Base-by-base conservation (phyloP, 805 yeast genomes). In the Saccharomycopsis lassenensis region DNA sequence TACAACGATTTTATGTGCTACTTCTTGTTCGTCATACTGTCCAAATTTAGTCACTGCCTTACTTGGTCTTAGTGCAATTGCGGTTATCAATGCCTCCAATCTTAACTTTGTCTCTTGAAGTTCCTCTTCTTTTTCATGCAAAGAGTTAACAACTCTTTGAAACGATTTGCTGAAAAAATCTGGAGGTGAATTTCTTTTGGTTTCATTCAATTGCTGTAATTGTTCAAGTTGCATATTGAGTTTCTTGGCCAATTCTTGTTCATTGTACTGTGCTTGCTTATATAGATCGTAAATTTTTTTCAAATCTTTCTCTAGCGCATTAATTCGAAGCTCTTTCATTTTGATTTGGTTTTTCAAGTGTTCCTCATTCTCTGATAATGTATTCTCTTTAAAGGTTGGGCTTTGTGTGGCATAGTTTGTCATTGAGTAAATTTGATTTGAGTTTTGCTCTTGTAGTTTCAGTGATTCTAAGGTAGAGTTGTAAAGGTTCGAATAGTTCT, bases 1-100 rank as follows among this genome's bases (percentile, higher is more conserved):
- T 27, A 67, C 65, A 26, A 83, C 62, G 40, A 82, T 71, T 48
- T 77, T 76, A 51, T 83, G 91, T 10, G 87, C 74, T 31, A 81
- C 57, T 37, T 81, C 86, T 48, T 80, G 75, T 34, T 73, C 78
- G 48, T 83, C 93, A 52, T 71, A 78, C 39, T 77, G 62, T 2
- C 85, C 86, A 39, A 63, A 56, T 23, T 63, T 61, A 2, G 74
- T 71, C 16, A 61, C 53, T 7, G 26, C 28, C 35, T 65, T 68
- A 7, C 58, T 52, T 4, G 78, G 77, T 41, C 67, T 67, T 35
- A 71, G 47, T 2, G 74, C 61, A 18, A 71, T 53, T 0, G 79
- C 76, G 1, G 80, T 69, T 17, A 71, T 46, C 7, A 81, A 47
- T 18, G 80, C 65, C 48, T 83, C 93, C 31, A 83, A 57, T 46